Evolutionary conservation across 306 rosid genomes (phyloP).

Genomic region (Medicago ruthenica): DNA sequence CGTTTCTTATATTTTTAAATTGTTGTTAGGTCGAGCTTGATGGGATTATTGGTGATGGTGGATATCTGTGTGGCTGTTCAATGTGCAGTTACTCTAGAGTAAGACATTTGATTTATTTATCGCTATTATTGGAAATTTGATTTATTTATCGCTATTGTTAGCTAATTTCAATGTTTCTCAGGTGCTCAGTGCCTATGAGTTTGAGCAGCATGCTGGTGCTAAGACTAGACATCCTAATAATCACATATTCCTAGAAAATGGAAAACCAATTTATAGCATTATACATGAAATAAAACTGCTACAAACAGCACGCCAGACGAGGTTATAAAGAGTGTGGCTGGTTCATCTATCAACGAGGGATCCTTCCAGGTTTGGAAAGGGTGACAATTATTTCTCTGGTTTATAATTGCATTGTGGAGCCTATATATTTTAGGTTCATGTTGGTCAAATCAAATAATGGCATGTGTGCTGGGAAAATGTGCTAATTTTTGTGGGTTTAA

Average conservation of each 20-base stretch:
- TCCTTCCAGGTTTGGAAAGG: constrained; percentile 79
- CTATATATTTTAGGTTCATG: constrained; percentile 20
- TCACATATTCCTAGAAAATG: constrained; percentile 91
- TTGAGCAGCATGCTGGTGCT: constrained; percentile 97
- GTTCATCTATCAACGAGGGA: constrained; percentile 78
- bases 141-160: constrained; percentile 10
- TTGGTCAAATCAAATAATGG: background rate
- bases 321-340: constrained; percentile 76
- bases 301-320: constrained; percentile 76
- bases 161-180: constrained; percentile 45
- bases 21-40: constrained; percentile 65
- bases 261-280: constrained; percentile 85
- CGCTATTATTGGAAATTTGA: background rate
- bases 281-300: constrained; percentile 87
- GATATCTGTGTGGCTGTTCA: constrained; percentile 89
- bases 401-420: constrained; percentile 30
- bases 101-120: constrained; percentile 38
- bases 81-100: constrained; percentile 71
- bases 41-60: constrained; percentile 85
- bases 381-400: constrained; percentile 52
- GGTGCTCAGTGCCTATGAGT: constrained; percentile 96
- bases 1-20: constrained; percentile 34
- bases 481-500: constrained; percentile 2
- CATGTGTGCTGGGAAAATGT: background rate
- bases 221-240: constrained; percentile 97